These are phyloP conservation scores for Cinchona pubescens DNA, from an alignment of 257 asterid genomes.

Conservation along the genomic window DNA sequence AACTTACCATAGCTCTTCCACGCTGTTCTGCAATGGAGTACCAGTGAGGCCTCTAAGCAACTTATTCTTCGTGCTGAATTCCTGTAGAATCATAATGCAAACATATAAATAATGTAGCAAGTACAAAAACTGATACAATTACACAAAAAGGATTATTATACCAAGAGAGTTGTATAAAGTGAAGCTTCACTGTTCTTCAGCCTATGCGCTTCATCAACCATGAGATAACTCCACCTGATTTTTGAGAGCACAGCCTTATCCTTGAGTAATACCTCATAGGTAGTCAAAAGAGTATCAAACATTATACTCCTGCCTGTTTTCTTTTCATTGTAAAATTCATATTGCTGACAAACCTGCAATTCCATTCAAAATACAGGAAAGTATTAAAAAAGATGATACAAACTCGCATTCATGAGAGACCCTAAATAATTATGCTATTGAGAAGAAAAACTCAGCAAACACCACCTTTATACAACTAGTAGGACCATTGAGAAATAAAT, in stretches of 20 bases:
- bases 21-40: slow-evolving; percentile 97
- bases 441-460: background rate
- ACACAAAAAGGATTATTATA: slow-evolving; percentile 31
- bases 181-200: slow-evolving; percentile 97
- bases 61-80: slow-evolving; percentile 94
- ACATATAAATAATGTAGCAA: slow-evolving; percentile 2
- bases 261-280: slow-evolving; percentile 91
- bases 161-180: slow-evolving; percentile 70
- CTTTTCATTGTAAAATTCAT: slow-evolving; percentile 79
- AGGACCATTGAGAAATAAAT: background rate
- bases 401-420: background rate
- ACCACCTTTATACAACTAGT: background rate
- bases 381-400: slow-evolving; percentile 1
- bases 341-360: slow-evolving; percentile 91
- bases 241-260: slow-evolving; percentile 88
- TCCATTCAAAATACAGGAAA: slow-evolving; percentile 8
- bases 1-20: slow-evolving; percentile 92
- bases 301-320: slow-evolving; percentile 63
- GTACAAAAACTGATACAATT: background rate
- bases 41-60: slow-evolving; percentile 94
- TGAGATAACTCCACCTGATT: slow-evolving; percentile 94
- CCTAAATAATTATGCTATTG: background rate
- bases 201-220: slow-evolving; percentile 99
- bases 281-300: slow-evolving; percentile 88
- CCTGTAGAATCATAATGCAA: slow-evolving; percentile 46